Evolutionary conservation across 345 rosid species (phyloP).

Genomic region (Rubroshorea leprosula): DNA sequence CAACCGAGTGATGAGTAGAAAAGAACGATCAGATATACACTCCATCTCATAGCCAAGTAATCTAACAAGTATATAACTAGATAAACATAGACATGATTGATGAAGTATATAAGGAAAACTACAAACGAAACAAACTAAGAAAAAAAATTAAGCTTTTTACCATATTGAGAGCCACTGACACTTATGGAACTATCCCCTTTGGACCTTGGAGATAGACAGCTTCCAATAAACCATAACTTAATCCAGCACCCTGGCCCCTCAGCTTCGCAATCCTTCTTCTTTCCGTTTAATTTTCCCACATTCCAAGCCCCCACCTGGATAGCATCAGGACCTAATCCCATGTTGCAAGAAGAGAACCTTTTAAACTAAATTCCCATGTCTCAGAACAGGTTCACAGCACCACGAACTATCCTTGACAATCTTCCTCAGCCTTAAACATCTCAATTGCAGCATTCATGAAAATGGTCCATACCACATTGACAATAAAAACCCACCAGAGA

Average conservation of each 20-base stretch:
- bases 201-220: slow-evolving; percentile 31
- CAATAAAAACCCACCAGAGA: background rate
- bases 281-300: slow-evolving; percentile 21
- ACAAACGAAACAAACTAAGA: background rate
- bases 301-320: slow-evolving; percentile 13
- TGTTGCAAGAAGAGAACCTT: slow-evolving; percentile 2
- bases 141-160: slow-evolving; percentile 18
- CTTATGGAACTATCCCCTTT: slow-evolving; percentile 27
- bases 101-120: background rate
- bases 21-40: slow-evolving; percentile 1
- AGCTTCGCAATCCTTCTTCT: slow-evolving; percentile 21
- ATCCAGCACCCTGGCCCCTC: slow-evolving; percentile 28
- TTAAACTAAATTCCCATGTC: background rate
- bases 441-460: background rate
- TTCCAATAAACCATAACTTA: slow-evolving; percentile 29
- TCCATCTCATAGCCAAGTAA: background rate
- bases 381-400: background rate
- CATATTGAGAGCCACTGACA: slow-evolving; percentile 30
- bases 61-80: background rate
- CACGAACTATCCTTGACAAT: background rate
- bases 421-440: background rate
- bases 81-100: background rate
- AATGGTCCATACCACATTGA: background rate
- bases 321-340: slow-evolving; percentile 28
- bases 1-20: background rate